Conservation (phyloP, 495 filamentous ascomycete genomes). For the Xylaria longipes region DNA sequence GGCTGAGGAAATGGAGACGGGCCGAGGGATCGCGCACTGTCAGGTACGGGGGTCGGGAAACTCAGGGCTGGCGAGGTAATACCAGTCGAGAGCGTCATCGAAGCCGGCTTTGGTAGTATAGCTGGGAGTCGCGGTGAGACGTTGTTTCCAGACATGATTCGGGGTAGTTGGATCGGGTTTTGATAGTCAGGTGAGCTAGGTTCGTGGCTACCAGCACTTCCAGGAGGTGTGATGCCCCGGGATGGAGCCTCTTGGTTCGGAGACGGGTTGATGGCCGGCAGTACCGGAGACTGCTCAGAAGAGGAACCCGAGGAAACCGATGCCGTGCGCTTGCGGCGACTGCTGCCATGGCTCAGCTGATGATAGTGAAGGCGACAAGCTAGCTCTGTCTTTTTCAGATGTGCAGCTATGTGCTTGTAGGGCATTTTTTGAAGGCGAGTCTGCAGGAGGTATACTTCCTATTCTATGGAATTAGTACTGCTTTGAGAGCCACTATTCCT, state of each 20-base stretch:
- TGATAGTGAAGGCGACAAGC: conserved; percentile 86
- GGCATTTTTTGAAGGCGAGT: conserved; percentile 86
- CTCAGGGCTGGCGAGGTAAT: conserved; percentile 43
- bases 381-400: conserved; percentile 84
- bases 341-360: conserved; percentile 81
- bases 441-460: conserved; percentile 86
- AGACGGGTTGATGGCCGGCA: conserved; percentile 52
- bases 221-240: conserved; percentile 47
- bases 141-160: conserved; percentile 48
- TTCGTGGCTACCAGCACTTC: conserved; percentile 45
- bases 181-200: conserved; percentile 42
- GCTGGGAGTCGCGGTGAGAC: conserved; percentile 57
- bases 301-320: conserved; percentile 66
- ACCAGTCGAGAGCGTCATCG: conserved; percentile 49
- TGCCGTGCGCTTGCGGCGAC: conserved; percentile 70
- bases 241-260: conserved; percentile 51
- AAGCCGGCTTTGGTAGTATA: conserved; percentile 66
- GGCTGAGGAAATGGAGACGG: conserved; percentile 37
- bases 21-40: conserved; percentile 34
- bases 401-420: conserved; percentile 85
- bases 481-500: not conserved
- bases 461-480: conserved; percentile 22
- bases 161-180: conserved; percentile 51
- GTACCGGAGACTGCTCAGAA: conserved; percentile 53
- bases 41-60: conserved; percentile 45